These are phyloP conservation scores for Fusarium multiceps DNA, from an alignment of 2,329 filamentous ascomycete species.

Conservation along the genomic window DNA sequence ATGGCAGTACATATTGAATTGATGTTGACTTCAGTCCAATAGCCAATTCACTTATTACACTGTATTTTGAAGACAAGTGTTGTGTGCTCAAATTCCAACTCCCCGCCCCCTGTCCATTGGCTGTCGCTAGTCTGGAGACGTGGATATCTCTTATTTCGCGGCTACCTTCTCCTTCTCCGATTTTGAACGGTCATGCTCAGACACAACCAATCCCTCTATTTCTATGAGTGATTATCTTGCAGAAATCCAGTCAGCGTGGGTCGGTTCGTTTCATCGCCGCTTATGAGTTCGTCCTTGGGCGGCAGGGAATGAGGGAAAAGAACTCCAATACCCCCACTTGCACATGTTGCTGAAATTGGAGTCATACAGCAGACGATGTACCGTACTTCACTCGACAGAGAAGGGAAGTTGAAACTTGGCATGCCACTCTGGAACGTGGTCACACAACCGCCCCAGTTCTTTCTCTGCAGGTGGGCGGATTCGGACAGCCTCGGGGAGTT, in stretches of 20 bases:
- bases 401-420: constrained; percentile 18
- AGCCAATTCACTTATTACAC: not conserved
- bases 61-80: not conserved
- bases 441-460: constrained; percentile 8
- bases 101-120: constrained; percentile 36
- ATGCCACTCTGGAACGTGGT: constrained; percentile 23
- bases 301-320: constrained; percentile 12
- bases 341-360: constrained; percentile 6
- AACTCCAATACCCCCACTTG: constrained; percentile 27
- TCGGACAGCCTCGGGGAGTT: constrained; percentile 37
- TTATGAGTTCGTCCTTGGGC: constrained; percentile 25
- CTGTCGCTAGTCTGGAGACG: constrained; percentile 20
- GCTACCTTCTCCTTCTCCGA: constrained; percentile 15
- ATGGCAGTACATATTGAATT: not conserved
- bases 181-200: constrained; percentile 1
- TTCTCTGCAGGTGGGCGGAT: constrained; percentile 12
- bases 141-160: constrained; percentile 30
- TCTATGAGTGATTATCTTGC: constrained; percentile 31
- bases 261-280: constrained; percentile 1
- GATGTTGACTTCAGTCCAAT: not conserved
- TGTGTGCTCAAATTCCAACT: constrained; percentile 24
- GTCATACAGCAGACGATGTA: constrained; percentile 2
- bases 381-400: constrained; percentile 7
- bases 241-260: constrained; percentile 13
- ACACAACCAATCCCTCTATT: constrained; percentile 13